These are phyloP conservation scores for Diversispora epigaea DNA, from an alignment of 192 early-diverging fungal genomes.

Conservation along the genomic window DNA sequence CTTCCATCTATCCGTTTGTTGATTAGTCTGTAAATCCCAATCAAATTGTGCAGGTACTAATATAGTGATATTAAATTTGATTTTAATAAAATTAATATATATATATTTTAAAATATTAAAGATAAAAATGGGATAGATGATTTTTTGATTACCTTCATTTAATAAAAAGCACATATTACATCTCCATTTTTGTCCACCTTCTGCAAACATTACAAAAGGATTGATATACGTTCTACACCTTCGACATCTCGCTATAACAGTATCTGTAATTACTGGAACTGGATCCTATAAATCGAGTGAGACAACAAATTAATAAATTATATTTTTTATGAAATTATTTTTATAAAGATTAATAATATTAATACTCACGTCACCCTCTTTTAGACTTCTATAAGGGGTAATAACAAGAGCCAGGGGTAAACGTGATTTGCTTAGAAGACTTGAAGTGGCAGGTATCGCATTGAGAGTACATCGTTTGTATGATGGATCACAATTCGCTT, in stretches of 20 bases:
- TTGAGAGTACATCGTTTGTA: conserved; percentile 92
- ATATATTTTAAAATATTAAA: neutral
- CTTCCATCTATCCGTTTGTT: conserved; percentile 80
- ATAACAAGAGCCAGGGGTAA: conserved; percentile 88
- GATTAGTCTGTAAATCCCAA: conserved; percentile 74
- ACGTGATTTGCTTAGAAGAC: conserved; percentile 82
- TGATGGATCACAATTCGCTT: conserved; percentile 67
- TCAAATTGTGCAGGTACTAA: conserved; percentile 73
- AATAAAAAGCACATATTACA: conserved; percentile 92
- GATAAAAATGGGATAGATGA: neutral
- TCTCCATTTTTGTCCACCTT: conserved; percentile 94
- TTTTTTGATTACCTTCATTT: conserved; percentile 71
- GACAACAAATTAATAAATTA: neutral
- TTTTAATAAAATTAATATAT: neutral
- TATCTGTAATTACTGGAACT: conserved; percentile 86
- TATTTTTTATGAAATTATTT: neutral
- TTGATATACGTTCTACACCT: conserved; percentile 96
- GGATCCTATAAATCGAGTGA: conserved; percentile 57
- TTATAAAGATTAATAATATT: neutral
- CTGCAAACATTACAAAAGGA: conserved; percentile 92
- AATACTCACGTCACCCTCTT: conserved; percentile 66
- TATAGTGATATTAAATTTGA: neutral
- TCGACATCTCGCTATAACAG: conserved; percentile 89
- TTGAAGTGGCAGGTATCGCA: conserved; percentile 79
- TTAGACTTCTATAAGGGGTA: conserved; percentile 80